Evolutionary conservation across 2,329 filamentous ascomycete species (phyloP), one percentile per base, ranked within the genome.

Genomic region (Incumbomyces lentus): DNA sequence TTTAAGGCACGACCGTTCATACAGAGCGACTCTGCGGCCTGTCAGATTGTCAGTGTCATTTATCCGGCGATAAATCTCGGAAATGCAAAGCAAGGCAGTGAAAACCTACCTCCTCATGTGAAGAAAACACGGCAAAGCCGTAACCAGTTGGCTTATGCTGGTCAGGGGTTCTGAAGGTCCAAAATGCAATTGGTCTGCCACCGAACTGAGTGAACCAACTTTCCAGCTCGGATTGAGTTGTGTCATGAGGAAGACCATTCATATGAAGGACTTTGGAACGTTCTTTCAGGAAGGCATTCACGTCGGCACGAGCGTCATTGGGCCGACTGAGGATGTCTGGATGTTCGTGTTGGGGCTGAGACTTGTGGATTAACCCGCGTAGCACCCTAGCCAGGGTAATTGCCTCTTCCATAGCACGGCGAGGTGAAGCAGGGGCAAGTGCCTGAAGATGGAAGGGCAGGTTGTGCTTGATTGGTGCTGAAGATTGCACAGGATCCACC

Each of bases 161-260:
- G 68, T 98, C 92, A 2, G 92, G 92, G 12, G 92, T 98, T 52
- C 90, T 85, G 42, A 98, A 76, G 14, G 92, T 98, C 92, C 92
- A 98, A 70, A 98, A 98, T 16, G 92, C 92, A 69, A 98, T 98
- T 26, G 92, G 92, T 36, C 92, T 85, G 41, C 92, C 92, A 54
- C 92, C 92, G 63, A 95, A 98, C 67, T 98, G 92, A 26, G 92
- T 98, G 64, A 96, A 98, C 92, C 92, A 98, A 69, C 89, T 95
- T 71, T 98, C 92, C 18, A 98, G 77, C 70, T 98, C 92, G 2
- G 90, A 96, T 69, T 98, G 92, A 1, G 92, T 98, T 31, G 92
- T 98, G 60, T 98, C 92, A 64, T 98, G 92, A 37, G 92, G 92
- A 44, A 98, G 76, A 40, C 92, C 92, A 60, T 89, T 95, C 82